Percentiles rank a stretch among this genome's conserved stretches.
These are phyloP conservation scores for Nigrospora sphaerica DNA, from an alignment of 2,329 filamentous ascomycete species.

Conservation along the genomic window DNA sequence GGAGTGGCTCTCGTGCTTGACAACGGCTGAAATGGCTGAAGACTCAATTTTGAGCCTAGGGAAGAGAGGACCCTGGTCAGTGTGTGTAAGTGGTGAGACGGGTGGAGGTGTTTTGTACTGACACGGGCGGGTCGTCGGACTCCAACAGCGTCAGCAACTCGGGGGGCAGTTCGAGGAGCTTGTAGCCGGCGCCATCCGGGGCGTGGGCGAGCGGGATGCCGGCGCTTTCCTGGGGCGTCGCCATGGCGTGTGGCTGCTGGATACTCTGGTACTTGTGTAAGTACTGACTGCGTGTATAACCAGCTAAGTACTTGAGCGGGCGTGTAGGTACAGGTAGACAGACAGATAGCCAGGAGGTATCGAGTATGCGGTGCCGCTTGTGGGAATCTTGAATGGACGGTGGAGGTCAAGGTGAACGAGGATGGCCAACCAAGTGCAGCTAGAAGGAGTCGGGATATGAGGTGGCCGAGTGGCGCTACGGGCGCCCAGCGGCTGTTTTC, in stretches of 20 bases:
- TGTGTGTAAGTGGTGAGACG: not conserved
- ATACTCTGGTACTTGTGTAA: too few relatives aligned
- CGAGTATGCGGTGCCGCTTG: too few relatives aligned
- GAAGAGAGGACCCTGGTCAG: conserved; percentile 2
- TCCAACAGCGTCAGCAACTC: conserved; percentile 51
- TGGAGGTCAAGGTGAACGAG: too few relatives aligned
- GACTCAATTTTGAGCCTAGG: conserved; percentile 40
- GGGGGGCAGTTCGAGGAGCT: conserved; percentile 54
- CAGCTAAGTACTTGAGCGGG: too few relatives aligned
- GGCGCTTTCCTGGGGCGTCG: conserved; percentile 33
- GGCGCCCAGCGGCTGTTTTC: too few relatives aligned
- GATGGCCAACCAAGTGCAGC: too few relatives aligned
- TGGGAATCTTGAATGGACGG: too few relatives aligned
- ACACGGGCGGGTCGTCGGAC: conserved; percentile 46
- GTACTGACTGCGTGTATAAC: too few relatives aligned
- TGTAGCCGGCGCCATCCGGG: conserved; percentile 44
- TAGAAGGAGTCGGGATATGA: too few relatives aligned
- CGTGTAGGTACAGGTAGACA: too few relatives aligned
- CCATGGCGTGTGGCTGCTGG: not conserved
- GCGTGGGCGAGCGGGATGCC: conserved; percentile 44
- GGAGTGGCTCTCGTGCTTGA: conserved; percentile 42
- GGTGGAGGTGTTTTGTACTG: conserved; percentile 19
- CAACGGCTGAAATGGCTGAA: conserved; percentile 43
- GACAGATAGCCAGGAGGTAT: too few relatives aligned
- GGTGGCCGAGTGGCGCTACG: too few relatives aligned